Evolutionary conservation across 306 rosid species (phyloP), one percentile per base, ranked within the genome.

Genomic region (Begonia masoniana): DNA sequence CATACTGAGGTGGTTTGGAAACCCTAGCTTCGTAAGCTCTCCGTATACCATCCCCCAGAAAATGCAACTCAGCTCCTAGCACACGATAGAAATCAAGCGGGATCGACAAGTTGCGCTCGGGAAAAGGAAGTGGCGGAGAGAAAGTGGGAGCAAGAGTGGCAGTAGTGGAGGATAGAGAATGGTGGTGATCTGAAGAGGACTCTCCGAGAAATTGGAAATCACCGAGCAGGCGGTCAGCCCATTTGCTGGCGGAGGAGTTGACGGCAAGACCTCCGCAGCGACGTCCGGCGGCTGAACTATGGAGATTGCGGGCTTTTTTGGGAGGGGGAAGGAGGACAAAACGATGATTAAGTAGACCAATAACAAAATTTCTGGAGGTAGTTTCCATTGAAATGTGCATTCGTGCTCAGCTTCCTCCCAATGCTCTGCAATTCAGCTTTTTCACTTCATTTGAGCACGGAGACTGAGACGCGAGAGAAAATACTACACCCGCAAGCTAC

Each of bases 211-310:
- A 86, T 43, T 91, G 94, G 62, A 91, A 91, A 50, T 91, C 99
- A 56, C 92, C 75, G 16, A 91, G 81, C 54, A 91, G 85, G 13
- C 94, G 96, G 12, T 91, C 96, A 10, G 99, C 94, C 99, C 96
- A 86, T 77, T 76, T 83, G 67, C 86, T 83, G 75, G 97, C 88
- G 65, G 79, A 77, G 73, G 66, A 73, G 9, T 61, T 56, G 59
- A 67, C 58, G 24, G 76, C 12, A 2, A 56, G 13, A 31, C 60
- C 16, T 46, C 59, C 64, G 15, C 60, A 46, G 12, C 60, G 52
- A 54, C 39, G 39, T 6, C 39, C 39, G 39, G 15, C 13, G 51
- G 51, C 58, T 13, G 55, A 46, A 63, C 73, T 70, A 39, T 47
- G 56, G 62, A 54, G 61, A 15, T 60, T 71, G 31, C 68, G 77